A percentile compares a stretch with the other conserved stretches of the same genome.
Conservation (phyloP, 495 filamentous ascomycete genomes). For the Aspergillus campestris region DNA sequence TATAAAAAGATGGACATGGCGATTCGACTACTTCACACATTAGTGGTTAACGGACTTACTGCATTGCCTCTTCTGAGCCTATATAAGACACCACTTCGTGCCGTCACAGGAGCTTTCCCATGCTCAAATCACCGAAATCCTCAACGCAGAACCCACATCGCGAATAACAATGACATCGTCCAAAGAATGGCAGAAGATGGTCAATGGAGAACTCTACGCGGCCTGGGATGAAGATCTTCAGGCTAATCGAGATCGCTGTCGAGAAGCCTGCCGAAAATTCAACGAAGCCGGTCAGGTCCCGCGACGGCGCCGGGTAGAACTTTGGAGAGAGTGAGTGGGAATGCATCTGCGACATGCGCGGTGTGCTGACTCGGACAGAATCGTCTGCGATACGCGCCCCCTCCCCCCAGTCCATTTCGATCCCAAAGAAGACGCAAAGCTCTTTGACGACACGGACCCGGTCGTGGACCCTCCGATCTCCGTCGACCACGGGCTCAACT, state of each 20-base stretch:
- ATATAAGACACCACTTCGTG: neutral
- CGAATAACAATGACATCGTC: slow-evolving; percentile 18
- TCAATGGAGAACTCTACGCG: slow-evolving; percentile 34
- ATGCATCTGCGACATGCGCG: neutral
- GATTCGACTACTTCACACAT: too few relatives aligned
- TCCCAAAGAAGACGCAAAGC: slow-evolving; percentile 47
- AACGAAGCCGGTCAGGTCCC: slow-evolving; percentile 48
- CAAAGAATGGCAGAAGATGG: slow-evolving; percentile 31
- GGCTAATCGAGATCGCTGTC: slow-evolving; percentile 49
- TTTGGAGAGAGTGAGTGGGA: slow-evolving; percentile 60
- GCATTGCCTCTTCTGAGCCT: neutral
- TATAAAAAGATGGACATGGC: too few relatives aligned
- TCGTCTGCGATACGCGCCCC: slow-evolving; percentile 50
- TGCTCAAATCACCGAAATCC: neutral
- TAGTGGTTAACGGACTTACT: too few relatives aligned
- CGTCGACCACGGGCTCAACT: slow-evolving; percentile 68
- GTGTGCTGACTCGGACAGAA: slow-evolving; percentile 24
- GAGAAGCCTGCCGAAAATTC: slow-evolving; percentile 48
- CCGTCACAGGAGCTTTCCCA: too few relatives aligned
- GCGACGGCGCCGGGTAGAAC: slow-evolving; percentile 47
- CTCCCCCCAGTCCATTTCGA: slow-evolving; percentile 45
- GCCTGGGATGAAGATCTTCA: slow-evolving; percentile 45
- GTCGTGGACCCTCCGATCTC: slow-evolving; percentile 60
- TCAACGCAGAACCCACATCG: too few relatives aligned
- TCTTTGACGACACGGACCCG: slow-evolving; percentile 49